Base-by-base conservation (phyloP, 176 grass and related monocot genomes). In the Ananas comosus region DNA sequence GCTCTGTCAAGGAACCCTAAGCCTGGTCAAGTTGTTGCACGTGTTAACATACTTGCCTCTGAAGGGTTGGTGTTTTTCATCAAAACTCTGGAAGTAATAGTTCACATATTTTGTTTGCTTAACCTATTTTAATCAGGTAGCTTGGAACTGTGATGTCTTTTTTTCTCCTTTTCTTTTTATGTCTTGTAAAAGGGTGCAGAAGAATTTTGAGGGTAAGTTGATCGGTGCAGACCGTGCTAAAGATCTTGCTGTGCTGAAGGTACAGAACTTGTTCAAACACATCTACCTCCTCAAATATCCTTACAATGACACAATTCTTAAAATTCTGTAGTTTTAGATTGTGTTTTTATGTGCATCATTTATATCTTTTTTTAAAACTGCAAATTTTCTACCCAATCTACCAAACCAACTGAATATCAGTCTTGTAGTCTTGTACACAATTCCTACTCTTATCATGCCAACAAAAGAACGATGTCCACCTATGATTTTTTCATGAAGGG, bases 161-260 rank as follows among this genome's bases (percentile, higher is more conserved):
- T 28, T 69, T 69, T 16, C 33, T 48, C 22, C 27, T 24, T 57
- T 70, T 63, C n/a, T 68, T 16, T 1, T 52, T 63, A 8, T 58
- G 51, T 77, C 33, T 63, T 74, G 71, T 80, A 57, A 82, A 87
- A 93, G 94, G 86, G 77, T 99, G 80, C 89, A 99, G 80, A 93
- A 91, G 74, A 93, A 58, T 73, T 99, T 99, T 67, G 94, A 99
- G 72, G 94, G 87, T 56, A 99, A 85, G 82, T 83, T 99, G 75
- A 66, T 99, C n/a, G 94, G 89, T 68, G 89, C 84, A 77, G 85
- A 99, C 64, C 86, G 86, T 63, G 69, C 78, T 67, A 99, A 99
- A 80, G 87, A 99, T 79, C 84, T 99, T 78, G 89, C 89, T 66
- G 84, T 99, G 54, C 76, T 99, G 68, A 91, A 99, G 87, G 89